Conservation (phyloP, 2,329 filamentous ascomycete genomes). For the Aspergillus aculeatinus region DNA sequence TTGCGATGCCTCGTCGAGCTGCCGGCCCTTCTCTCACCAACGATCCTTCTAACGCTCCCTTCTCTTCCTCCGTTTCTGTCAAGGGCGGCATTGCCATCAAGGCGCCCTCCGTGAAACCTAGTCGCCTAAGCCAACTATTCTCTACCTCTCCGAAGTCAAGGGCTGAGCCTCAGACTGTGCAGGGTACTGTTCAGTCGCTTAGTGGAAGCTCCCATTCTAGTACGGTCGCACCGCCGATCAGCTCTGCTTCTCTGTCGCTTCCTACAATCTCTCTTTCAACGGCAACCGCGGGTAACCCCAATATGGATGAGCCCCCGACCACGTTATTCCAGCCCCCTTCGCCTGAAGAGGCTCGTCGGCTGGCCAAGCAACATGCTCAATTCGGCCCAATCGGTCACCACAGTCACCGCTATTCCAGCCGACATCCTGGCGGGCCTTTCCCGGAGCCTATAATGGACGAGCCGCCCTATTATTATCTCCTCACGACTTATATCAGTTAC, state of each 20-base stretch:
- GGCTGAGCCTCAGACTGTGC: constrained; percentile 53
- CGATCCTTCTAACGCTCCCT: constrained; percentile 50
- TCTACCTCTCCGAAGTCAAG: constrained; percentile 75
- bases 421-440: constrained; percentile 77
- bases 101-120: constrained; percentile 61
- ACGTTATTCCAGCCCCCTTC: constrained; percentile 87
- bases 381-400: constrained; percentile 82
- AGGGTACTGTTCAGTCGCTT: constrained; percentile 65
- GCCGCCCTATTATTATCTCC: constrained; percentile 91
- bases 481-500: constrained; percentile 98
- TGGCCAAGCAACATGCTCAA: constrained; percentile 79
- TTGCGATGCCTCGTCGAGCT: constrained; percentile 63
- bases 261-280: constrained; percentile 91
- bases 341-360: constrained; percentile 73
- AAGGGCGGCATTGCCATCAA: constrained; percentile 54
- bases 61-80: constrained; percentile 53
- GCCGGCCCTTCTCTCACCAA: constrained; percentile 59
- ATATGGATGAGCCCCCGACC: constrained; percentile 69
- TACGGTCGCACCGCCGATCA: constrained; percentile 61
- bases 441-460: constrained; percentile 87
- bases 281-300: constrained; percentile 72
- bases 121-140: constrained; percentile 79
- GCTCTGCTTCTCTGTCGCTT: constrained; percentile 71
- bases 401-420: constrained; percentile 84
- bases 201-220: constrained; percentile 51